phyloP scores from a whole-genome alignment of 768 basidiomycete genomes.

The Boletellus emodensis region DNA sequence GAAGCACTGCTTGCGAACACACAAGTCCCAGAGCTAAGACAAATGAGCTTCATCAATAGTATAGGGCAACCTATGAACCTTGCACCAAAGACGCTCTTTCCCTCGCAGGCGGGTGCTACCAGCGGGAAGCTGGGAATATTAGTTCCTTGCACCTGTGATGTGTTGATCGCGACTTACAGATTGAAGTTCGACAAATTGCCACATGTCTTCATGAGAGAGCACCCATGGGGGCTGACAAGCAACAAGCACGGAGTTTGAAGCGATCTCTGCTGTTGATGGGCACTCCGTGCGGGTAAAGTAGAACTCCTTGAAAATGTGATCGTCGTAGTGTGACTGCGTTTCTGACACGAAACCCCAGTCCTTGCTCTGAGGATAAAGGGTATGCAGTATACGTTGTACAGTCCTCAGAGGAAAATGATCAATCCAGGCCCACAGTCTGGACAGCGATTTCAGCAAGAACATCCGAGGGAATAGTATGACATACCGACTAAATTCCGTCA shows the following conservation, averaged over 20 bases:
- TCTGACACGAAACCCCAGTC: constrained; percentile 43
- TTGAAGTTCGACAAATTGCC: constrained; percentile 45
- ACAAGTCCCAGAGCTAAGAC: constrained; percentile 47
- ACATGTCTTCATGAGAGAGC: constrained; percentile 49
- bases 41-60: constrained; percentile 6
- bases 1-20: constrained; percentile 42
- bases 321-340: constrained; percentile 32
- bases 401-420: constrained; percentile 33
- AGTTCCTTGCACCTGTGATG: not conserved
- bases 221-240: constrained; percentile 63
- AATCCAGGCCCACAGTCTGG: constrained; percentile 30
- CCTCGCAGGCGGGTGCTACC: constrained; percentile 41
- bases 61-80: constrained; percentile 34
- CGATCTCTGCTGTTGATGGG: constrained; percentile 23
- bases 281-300: constrained; percentile 36
- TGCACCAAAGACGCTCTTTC: constrained; percentile 58
- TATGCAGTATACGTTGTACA: constrained; percentile 38
- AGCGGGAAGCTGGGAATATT: constrained; percentile 23
- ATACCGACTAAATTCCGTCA: constrained; percentile 32
- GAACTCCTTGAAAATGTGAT: constrained; percentile 42
- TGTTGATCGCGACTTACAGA: constrained; percentile 17
- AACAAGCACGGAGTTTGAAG: constrained; percentile 40
- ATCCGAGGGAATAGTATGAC: not conserved
- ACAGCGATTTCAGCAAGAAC: not conserved
- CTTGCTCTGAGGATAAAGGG: constrained; percentile 39